Base-by-base conservation (phyloP, 2,329 filamentous ascomycete genomes). In the Drechslerella coelobrocha region DNA sequence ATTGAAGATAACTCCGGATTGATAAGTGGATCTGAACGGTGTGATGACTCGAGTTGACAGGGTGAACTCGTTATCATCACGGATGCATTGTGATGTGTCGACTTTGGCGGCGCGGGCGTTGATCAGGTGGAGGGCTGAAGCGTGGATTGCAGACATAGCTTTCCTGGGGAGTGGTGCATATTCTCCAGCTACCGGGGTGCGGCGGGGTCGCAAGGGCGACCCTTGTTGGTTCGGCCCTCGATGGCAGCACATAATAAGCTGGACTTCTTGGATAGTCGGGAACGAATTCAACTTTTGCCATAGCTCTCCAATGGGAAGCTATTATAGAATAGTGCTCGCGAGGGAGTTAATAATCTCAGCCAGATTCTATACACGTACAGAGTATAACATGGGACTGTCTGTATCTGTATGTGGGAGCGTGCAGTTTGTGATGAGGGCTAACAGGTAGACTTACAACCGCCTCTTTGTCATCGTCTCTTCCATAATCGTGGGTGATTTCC, bases 61-160 rank as follows among this genome's bases (percentile, higher is more conserved):
- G 19, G 37, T n/a, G 3, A 61, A 17, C 21, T 69, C 63, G 23
- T 9, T 34, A 26, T 29, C 43, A 8, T 9, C 24, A n/a, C 31
- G 51, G 10, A 21, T 5, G 24, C 41, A 56, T 2, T 24, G 17
- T 2, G 52, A 45, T 4, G 63, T 37, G 21, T 56, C 29, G 51
- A 60, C 14, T 6, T 6, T 31, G 29, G 29, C 47, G 3, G 54
- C 47, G 12, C 41, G 45, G 2, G 41, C 24, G 41, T 71, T 71
- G 23, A 31, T 19, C 21, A 62, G 39, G 41, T 59, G 60, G 23
- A 71, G 60, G 31, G 53, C 52, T 9, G 66, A 63, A 6, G 66
- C 59, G 59, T 71, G 63, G 19, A 71, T 50, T 27, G 66, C 41
- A 1, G 66, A 53, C 4, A 71, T 39, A n/a, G 56, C 41, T 6